Evolutionary conservation across 495 filamentous ascomycete species (phyloP).

Genomic region (Neurospora sp.): DNA sequence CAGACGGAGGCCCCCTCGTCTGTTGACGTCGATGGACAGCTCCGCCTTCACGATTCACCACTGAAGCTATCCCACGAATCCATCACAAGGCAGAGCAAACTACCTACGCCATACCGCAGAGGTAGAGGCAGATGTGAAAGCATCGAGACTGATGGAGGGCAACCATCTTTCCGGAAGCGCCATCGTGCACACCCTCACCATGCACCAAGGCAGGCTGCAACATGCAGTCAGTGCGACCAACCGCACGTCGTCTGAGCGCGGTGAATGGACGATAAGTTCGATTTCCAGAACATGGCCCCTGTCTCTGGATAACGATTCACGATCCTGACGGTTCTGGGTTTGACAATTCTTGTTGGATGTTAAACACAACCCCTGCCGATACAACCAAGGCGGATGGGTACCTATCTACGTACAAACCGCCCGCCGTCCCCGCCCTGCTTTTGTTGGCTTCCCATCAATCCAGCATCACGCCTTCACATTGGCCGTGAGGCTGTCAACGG

Average conservation of each 20-base stretch:
- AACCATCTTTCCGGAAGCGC: not conserved
- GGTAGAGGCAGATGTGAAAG: not conserved
- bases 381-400: not conserved
- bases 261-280: not conserved
- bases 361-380: not conserved
- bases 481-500: not conserved
- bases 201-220: not conserved
- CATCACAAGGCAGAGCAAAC: not conserved
- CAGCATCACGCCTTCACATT: not conserved
- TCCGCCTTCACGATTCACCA: not conserved
- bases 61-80: not conserved
- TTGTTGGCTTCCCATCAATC: not conserved
- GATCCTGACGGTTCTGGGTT: not conserved
- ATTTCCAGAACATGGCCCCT: not conserved
- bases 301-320: not conserved
- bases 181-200: not conserved
- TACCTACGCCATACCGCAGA: not conserved
- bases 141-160: not conserved
- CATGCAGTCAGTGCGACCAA: not conserved
- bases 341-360: not conserved
- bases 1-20: not conserved
- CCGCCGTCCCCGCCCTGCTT: not conserved
- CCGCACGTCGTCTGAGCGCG: not conserved
- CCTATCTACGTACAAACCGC: not conserved
- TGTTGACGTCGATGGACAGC: not conserved